Conservation (phyloP, 345 rosid genomes). For the Gossypium arboreum region DNA sequence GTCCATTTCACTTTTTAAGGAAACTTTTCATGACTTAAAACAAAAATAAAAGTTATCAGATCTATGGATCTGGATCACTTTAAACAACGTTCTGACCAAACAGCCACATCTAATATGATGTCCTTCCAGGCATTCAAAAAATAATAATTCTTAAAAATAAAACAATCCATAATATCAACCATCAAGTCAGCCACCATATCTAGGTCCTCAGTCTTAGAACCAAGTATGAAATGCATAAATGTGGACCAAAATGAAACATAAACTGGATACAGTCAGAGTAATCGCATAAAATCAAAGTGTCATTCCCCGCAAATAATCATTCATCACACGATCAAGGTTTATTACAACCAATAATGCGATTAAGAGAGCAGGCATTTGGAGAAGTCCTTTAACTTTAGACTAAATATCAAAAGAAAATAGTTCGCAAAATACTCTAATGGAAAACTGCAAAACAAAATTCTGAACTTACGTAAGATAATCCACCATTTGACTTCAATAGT, state of each 20-base stretch:
- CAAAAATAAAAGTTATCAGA: not conserved
- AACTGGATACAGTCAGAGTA: not conserved
- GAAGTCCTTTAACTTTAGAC: not conserved
- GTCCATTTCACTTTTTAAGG: not conserved
- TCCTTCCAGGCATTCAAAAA: not conserved
- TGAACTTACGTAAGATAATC: conserved; percentile 79
- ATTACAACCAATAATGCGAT: not conserved
- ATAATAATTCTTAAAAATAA: not conserved
- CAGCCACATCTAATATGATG: not conserved
- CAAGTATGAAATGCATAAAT: not conserved
- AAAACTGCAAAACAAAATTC: not conserved
- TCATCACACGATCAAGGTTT: not conserved
- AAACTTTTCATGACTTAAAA: not conserved
- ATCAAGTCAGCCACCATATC: not conserved
- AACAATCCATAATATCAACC: not conserved
- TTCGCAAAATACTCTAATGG: not conserved
- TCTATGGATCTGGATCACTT: not conserved
- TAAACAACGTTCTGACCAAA: not conserved
- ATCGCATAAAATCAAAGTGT: not conserved
- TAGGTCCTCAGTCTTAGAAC: not conserved
- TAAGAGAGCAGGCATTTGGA: not conserved
- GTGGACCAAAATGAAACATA: not conserved
- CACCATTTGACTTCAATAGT: conserved; percentile 77
- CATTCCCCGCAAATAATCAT: not conserved
- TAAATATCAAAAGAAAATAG: not conserved